phyloP scores from a whole-genome alignment of 192 early-diverging fungal genomes.

The Backusella liffmaniae region DNA sequence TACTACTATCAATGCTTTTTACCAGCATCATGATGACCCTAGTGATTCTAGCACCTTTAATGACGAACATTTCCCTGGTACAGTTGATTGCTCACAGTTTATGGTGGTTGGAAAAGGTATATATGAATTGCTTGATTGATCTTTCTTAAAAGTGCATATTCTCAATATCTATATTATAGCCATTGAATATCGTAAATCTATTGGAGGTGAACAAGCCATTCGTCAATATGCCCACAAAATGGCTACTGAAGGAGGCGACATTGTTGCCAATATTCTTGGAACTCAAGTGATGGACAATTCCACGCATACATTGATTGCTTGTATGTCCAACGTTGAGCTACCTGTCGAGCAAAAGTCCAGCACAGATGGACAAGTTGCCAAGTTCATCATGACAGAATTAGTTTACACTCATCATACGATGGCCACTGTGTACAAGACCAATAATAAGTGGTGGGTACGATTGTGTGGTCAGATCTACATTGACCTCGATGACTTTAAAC shows the following conservation, averaged over 20 bases:
- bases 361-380: constrained; percentile 17
- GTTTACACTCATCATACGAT: constrained; percentile 44
- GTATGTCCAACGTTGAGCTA: constrained; percentile 61
- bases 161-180: constrained; percentile 30
- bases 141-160: neutral
- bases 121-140: neutral
- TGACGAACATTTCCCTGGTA: constrained; percentile 36
- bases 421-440: constrained; percentile 43
- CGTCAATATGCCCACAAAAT: constrained; percentile 51
- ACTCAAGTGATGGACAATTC: constrained; percentile 51
- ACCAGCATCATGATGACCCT: constrained; percentile 17
- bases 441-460: constrained; percentile 48
- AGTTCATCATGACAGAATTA: constrained; percentile 22
- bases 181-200: constrained; percentile 47
- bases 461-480: constrained; percentile 57
- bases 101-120: constrained; percentile 23
- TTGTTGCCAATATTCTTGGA: constrained; percentile 56
- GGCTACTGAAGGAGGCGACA: constrained; percentile 52
- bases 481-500: constrained; percentile 48
- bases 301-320: constrained; percentile 40
- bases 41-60: constrained; percentile 24
- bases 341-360: constrained; percentile 38
- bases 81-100: constrained; percentile 31
- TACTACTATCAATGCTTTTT: constrained; percentile 37
- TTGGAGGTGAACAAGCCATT: constrained; percentile 62